phyloP scores from a whole-genome alignment of 306 rosid species.

The Inga leiocalycina region DNA sequence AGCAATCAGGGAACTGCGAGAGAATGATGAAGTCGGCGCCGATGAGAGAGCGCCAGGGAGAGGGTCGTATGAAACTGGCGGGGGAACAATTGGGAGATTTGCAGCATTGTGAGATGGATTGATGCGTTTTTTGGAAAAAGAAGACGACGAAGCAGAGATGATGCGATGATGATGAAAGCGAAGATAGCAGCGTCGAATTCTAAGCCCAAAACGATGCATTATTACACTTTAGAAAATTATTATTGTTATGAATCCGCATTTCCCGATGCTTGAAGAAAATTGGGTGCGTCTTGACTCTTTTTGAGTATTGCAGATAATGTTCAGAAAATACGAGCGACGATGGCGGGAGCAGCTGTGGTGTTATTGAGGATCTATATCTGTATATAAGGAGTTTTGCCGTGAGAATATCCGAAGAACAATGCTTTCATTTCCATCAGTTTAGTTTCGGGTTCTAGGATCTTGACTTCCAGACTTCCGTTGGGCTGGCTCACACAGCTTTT shows the following conservation, averaged over 20 bases:
- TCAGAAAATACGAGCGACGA: conserved; percentile 18
- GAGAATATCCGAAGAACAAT: conserved; percentile 30
- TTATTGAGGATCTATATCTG: not conserved
- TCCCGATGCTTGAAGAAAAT: conserved; percentile 3
- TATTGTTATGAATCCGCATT: not conserved
- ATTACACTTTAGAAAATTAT: not conserved
- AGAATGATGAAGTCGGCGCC: conserved; percentile 24
- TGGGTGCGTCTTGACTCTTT: not conserved
- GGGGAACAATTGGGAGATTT: conserved; percentile 44
- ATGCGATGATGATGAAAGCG: conserved; percentile 42
- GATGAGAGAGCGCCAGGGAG: conserved; percentile 14
- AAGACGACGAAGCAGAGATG: conserved; percentile 30
- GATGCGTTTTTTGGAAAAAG: conserved; percentile 17
- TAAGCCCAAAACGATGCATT: conserved; percentile 61
- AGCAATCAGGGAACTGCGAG: conserved; percentile 48
- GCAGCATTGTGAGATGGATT: conserved; percentile 10
- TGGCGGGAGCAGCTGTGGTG: conserved; percentile 45
- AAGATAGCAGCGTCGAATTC: conserved; percentile 52
- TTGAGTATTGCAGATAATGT: not conserved
- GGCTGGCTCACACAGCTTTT: not conserved
- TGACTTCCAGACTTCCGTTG: not conserved
- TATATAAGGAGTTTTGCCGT: not conserved
- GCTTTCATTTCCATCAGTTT: not conserved
- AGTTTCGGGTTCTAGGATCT: not conserved
- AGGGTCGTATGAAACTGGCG: conserved; percentile 35